Base-by-base conservation (phyloP, 2,329 filamentous ascomycete species). In the Fusarium verrucosum region DNA sequence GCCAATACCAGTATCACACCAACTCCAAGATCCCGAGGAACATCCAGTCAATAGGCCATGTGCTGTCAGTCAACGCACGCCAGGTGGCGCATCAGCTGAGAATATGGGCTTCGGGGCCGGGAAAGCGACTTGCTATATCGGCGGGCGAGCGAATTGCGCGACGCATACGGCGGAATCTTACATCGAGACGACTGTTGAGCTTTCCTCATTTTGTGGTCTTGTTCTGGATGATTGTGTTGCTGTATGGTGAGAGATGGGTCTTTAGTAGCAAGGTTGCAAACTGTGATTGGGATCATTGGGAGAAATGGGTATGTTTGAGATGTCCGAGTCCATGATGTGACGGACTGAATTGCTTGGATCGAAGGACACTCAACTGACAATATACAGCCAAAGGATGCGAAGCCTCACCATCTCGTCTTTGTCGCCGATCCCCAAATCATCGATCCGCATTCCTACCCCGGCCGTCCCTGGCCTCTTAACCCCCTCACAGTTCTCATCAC, bases 381-480 rank as follows among this genome's bases (percentile, higher is more conserved):
- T 41, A 33, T 32, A 33, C 73, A 97, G 95, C 92, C 93, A 50
- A 78, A 85, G 71, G 87, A 84, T 68, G 90, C 94, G 46, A 87
- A 85, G 30, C 95, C 95, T 25, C 94, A 98, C 76, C 92, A 89
- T 74, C 84, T 96, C 68, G 83, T 92, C 69, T 89, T 97, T 74
- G 83, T 97, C 67, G 92, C 94, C 60, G 94, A 97, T 73, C 94
- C 94, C 38, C 94, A 97, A 76, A 85, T 97, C 57, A 92, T 95
- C 72, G 94, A 97, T 77, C 92, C 93, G 51, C 92, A 97, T 76
- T 96, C 93, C n/a, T 97, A 97, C 72, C 92, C 93, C 4, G 92
- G 90, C 69, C 88, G 94, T 22, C 85, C 85, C 9, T 87, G 85
- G 83, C 82, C 84, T 23, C 72, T 88, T 17, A 83, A 80, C 60